These are phyloP conservation scores for Umbelopsis sp. DNA, from an alignment of 371 early-diverging fungal genomes.

Conservation along the genomic window DNA sequence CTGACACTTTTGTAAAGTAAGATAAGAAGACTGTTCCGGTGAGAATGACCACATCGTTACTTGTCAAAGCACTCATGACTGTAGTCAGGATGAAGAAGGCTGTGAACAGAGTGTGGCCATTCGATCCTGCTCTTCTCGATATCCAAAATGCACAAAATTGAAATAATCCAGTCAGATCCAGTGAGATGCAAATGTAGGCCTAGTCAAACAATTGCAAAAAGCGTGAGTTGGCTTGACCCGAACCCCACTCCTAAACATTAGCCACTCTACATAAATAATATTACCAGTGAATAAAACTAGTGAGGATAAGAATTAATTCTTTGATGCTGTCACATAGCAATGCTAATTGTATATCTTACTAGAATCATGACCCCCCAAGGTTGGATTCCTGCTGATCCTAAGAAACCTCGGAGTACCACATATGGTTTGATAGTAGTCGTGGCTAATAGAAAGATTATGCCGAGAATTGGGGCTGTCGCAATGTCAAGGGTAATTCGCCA, in stretches of 20 bases:
- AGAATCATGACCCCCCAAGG: constrained; percentile 81
- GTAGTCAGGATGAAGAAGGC: constrained; percentile 72
- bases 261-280: not conserved
- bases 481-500: constrained; percentile 56
- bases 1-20: constrained; percentile 68
- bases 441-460: constrained; percentile 64
- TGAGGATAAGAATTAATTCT: too few relatives aligned
- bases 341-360: not conserved
- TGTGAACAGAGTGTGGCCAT: constrained; percentile 64
- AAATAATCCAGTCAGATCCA: constrained; percentile 80
- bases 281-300: constrained; percentile 68
- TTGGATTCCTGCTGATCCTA: constrained; percentile 69
- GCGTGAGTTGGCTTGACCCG: not conserved
- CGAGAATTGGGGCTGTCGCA: constrained; percentile 70
- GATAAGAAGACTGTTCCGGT: constrained; percentile 80
- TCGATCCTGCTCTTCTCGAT: constrained; percentile 58
- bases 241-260: not conserved
- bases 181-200: constrained; percentile 84
- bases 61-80: constrained; percentile 73
- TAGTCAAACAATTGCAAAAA: constrained; percentile 18
- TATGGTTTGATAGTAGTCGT: constrained; percentile 52
- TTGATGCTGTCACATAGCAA: too few relatives aligned
- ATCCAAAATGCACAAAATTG: constrained; percentile 72
- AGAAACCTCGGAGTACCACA: constrained; percentile 62
- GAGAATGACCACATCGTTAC: constrained; percentile 83